Percentiles rank a stretch among this genome's conserved stretches.
These are phyloP conservation scores for Thielaviopsis musarum DNA, from an alignment of 2,329 filamentous ascomycete genomes.

Conservation along the genomic window DNA sequence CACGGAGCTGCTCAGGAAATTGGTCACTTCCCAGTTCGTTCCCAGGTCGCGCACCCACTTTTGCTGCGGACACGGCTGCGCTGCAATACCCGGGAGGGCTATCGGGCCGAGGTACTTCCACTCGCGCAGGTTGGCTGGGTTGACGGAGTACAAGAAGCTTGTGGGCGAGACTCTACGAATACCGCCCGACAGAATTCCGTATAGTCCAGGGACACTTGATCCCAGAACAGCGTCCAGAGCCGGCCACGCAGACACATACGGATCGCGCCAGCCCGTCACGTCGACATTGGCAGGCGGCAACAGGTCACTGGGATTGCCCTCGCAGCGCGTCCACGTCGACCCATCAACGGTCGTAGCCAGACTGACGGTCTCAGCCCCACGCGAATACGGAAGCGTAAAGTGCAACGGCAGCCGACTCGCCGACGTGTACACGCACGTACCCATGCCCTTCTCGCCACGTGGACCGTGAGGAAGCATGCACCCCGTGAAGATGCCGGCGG, in stretches of 20 bases:
- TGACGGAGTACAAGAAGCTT: background rate
- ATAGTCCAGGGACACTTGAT: background rate
- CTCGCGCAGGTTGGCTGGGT: background rate
- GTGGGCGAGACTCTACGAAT: background rate
- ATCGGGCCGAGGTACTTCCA: background rate
- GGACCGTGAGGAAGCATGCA: background rate
- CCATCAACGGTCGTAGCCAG: background rate
- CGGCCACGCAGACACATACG: background rate
- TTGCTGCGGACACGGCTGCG: background rate
- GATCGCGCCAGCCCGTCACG: constrained; percentile 1
- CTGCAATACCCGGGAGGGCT: background rate
- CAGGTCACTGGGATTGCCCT: background rate
- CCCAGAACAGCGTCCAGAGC: background rate
- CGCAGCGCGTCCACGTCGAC: background rate
- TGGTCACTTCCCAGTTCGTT: constrained; percentile 3
- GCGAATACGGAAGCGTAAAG: background rate
- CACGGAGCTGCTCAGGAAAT: background rate
- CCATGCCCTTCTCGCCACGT: background rate
- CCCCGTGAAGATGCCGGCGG: background rate
- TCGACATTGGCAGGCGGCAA: background rate
- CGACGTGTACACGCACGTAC: background rate
- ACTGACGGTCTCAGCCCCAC: background rate
- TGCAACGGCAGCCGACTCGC: background rate
- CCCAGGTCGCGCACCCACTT: background rate
- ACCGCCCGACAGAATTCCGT: background rate